Evolutionary conservation across 2,329 filamentous ascomycete genomes (phyloP).

Genomic region (Exophiala spinifera): DNA sequence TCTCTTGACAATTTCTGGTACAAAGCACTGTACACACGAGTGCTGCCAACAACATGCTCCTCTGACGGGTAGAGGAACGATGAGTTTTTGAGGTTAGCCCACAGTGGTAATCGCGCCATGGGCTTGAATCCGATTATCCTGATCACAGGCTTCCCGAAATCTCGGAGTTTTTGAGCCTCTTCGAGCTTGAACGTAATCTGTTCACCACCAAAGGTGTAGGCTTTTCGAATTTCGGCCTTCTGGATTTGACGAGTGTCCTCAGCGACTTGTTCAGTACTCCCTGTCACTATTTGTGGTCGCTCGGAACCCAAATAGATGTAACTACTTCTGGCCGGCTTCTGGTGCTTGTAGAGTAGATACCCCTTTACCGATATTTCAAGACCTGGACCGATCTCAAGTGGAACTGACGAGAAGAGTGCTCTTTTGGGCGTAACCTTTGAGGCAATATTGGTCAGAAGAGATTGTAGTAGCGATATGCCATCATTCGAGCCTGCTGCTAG

Average conservation of each 20-base stretch:
- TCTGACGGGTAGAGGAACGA: slow-evolving; percentile 94
- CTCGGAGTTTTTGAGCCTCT: slow-evolving; percentile 71
- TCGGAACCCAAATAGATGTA: slow-evolving; percentile 90
- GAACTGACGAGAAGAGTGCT: slow-evolving; percentile 80
- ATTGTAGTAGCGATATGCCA: slow-evolving; percentile 74
- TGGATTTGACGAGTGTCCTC: slow-evolving; percentile 71
- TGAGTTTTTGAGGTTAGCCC: slow-evolving; percentile 82
- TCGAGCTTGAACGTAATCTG: slow-evolving; percentile 82
- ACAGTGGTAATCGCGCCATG: slow-evolving; percentile 67
- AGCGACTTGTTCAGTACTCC: slow-evolving; percentile 70
- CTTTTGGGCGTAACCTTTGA: slow-evolving; percentile 85
- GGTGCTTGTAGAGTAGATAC: slow-evolving; percentile 82
- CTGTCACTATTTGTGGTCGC: slow-evolving; percentile 72
- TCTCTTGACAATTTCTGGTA: slow-evolving; percentile 80
- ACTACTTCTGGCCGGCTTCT: slow-evolving; percentile 74
- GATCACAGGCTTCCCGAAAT: slow-evolving; percentile 79
- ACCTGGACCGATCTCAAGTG: slow-evolving; percentile 80
- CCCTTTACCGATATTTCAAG: slow-evolving; percentile 89
- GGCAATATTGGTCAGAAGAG: slow-evolving; percentile 81
- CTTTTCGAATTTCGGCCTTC: slow-evolving; percentile 79
- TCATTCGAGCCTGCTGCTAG: slow-evolving; percentile 67
- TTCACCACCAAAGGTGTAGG: slow-evolving; percentile 93
- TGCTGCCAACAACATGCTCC: slow-evolving; percentile 83
- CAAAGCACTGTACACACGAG: slow-evolving; percentile 84
- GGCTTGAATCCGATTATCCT: slow-evolving; percentile 94